These are phyloP conservation scores for Hypsizygus marmoreus DNA, from an alignment of 768 basidiomycete species.

Conservation along the genomic window DNA sequence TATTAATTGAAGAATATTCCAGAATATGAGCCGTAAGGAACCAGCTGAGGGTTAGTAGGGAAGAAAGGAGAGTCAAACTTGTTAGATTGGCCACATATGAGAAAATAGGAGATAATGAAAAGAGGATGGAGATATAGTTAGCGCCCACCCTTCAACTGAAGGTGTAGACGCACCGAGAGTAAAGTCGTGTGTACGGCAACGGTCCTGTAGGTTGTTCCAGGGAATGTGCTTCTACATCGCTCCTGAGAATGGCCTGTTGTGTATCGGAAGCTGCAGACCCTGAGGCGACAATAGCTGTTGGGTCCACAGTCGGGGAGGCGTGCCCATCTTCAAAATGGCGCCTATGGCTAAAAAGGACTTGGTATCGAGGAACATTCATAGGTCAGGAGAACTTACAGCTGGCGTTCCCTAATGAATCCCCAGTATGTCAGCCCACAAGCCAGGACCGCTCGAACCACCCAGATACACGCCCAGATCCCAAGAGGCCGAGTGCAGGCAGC, in stretches of 20 bases:
- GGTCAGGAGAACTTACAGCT: constrained; percentile 21
- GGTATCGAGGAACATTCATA: not conserved
- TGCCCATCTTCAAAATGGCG: constrained; percentile 16
- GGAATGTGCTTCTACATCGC: too few relatives aligned
- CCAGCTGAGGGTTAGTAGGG: constrained; percentile 77
- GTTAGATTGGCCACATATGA: constrained; percentile 7
- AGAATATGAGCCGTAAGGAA: constrained; percentile 81
- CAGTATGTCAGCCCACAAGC: constrained; percentile 54
- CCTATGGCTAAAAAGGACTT: constrained; percentile 10
- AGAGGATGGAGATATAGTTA: not conserved
- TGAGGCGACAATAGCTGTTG: not conserved
- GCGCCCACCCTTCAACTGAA: constrained; percentile 27
- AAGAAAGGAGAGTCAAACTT: constrained; percentile 65
- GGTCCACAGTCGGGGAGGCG: too few relatives aligned
- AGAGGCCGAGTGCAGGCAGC: constrained; percentile 63
- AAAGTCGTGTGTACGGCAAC: constrained; percentile 27
- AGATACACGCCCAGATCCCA: constrained; percentile 67
- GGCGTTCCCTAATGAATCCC: constrained; percentile 48
- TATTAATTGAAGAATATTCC: constrained; percentile 72
- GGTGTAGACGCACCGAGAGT: constrained; percentile 39
- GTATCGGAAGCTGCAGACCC: not conserved
- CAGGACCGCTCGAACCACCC: constrained; percentile 56
- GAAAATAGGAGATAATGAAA: constrained; percentile 10
- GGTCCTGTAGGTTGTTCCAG: too few relatives aligned
- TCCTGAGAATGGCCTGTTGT: constrained; percentile 5